phyloP scores from a whole-genome alignment of 768 basidiomycete species.

The Tulasnella sp. region DNA sequence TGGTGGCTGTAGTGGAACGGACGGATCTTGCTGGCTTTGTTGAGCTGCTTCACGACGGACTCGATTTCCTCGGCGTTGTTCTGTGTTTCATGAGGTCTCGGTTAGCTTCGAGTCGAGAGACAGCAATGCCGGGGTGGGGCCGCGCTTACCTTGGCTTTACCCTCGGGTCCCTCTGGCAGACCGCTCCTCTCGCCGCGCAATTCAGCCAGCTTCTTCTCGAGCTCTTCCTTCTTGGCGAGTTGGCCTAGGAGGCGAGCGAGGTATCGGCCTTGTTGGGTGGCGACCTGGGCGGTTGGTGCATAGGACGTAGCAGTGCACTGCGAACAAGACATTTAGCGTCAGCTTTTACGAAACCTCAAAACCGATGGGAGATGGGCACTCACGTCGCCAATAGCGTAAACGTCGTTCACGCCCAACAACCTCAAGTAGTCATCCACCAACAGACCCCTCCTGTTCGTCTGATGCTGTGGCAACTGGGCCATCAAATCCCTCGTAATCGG shows the following conservation, averaged over 20 bases:
- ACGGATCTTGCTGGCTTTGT: slow-evolving; percentile 62
- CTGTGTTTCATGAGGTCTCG: slow-evolving; percentile 26
- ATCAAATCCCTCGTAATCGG: slow-evolving; percentile 57
- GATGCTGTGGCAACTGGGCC: slow-evolving; percentile 65
- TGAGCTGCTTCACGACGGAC: slow-evolving; percentile 58
- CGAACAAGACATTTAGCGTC: no score
- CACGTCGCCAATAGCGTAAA: slow-evolving; percentile 88
- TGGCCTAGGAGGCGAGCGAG: slow-evolving; percentile 77
- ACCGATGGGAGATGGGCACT: background rate
- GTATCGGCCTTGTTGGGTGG: slow-evolving; percentile 90
- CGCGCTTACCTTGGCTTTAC: slow-evolving; percentile 41
- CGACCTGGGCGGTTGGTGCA: slow-evolving; percentile 96
- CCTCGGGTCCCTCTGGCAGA: slow-evolving; percentile 30
- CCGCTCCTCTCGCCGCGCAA: slow-evolving; percentile 30
- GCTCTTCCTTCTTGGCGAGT: slow-evolving; percentile 66
- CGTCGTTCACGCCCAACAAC: slow-evolving; percentile 72
- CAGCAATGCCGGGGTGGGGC: no score
- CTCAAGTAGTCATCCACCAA: slow-evolving; percentile 75
- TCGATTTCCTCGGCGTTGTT: slow-evolving; percentile 46
- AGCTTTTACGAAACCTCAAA: no score
- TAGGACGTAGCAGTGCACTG: slow-evolving; percentile 83
- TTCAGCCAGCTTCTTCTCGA: slow-evolving; percentile 48
- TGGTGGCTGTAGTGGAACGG: slow-evolving; percentile 98
- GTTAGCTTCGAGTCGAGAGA: no score
- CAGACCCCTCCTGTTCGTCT: slow-evolving; percentile 86